Conservation (phyloP, 2,329 filamentous ascomycete species). For the Cercospora citrullina region DNA sequence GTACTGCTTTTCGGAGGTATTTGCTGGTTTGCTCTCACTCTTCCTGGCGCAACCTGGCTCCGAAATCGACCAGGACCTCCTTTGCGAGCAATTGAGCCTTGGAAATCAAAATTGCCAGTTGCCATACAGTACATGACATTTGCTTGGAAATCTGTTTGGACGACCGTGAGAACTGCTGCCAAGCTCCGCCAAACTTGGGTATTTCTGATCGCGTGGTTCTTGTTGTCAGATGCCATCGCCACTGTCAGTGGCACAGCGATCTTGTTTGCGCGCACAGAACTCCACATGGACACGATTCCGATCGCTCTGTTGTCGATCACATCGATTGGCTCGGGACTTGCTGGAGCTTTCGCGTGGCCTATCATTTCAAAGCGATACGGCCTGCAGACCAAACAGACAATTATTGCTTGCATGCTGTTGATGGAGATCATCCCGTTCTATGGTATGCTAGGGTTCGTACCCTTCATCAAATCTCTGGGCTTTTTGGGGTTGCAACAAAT, state of each 20-base stretch:
- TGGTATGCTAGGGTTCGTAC: constrained; percentile 79
- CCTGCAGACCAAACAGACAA: constrained; percentile 75
- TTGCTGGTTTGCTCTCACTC: constrained; percentile 87
- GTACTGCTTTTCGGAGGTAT: constrained; percentile 78
- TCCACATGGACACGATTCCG: constrained; percentile 83
- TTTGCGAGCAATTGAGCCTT: constrained; percentile 49
- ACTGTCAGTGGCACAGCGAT: constrained; percentile 94
- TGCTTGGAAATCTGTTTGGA: constrained; percentile 79
- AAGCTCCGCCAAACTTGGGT: constrained; percentile 69
- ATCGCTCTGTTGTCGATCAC: constrained; percentile 88
- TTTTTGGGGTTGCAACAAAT: constrained; percentile 78
- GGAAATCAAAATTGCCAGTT: constrained; percentile 21
- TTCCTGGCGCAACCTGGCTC: constrained; percentile 81
- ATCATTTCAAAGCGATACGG: constrained; percentile 67
- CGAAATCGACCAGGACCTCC: constrained; percentile 68
- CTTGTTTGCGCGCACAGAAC: constrained; percentile 84
- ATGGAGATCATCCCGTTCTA: constrained; percentile 91
- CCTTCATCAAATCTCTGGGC: constrained; percentile 69
- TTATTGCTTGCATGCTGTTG: constrained; percentile 77
- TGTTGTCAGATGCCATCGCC: constrained; percentile 87
- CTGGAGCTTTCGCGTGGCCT: constrained; percentile 86
- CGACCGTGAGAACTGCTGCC: constrained; percentile 70
- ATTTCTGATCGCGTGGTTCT: constrained; percentile 83
- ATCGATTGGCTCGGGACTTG: constrained; percentile 77
- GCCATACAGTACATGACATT: constrained; percentile 68